Base-by-base conservation (phyloP, 768 basidiomycete genomes). In the Pulveroboletus sp. region DNA sequence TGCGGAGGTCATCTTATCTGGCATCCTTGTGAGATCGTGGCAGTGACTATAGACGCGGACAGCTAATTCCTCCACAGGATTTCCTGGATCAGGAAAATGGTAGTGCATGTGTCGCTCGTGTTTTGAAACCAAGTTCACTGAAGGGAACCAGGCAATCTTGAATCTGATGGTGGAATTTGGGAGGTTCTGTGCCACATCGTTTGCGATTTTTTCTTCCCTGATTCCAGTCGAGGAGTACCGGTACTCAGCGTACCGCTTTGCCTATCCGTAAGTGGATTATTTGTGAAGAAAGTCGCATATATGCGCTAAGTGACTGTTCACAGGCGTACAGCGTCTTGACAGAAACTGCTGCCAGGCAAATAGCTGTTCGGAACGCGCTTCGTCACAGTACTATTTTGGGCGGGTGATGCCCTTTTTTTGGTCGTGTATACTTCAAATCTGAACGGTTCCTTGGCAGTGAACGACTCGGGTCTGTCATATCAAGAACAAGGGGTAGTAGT, bases 311-410 rank as follows among this genome's bases (percentile, higher is more conserved):
- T 24, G 51, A 49, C n/a, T 47, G 15, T 53, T 46, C 41, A 24
- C 47, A 84, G 83, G 75, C 76, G 10, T 83, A 77, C 64, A 74
- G 71, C 51, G 61, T 80, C 3, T 67, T 86, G 9, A 74, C 71
- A 11, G 82, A 82, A 46, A 71, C 71, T 8, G 72, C 75, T 9
- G 65, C 66, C 1, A 60, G 65, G 10, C 71, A 78, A 43, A 52
- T 61, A 15, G 60, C 48, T n/a, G 78, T 80, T 61, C 74, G 75
- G 42, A 61, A 66, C 17, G 72, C 69, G 41, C 66, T 86, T 18
- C 76, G 80, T 6, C 69, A 75, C 44, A 53, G 61, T 17, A 60
- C 59, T 27, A 42, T 73, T 18, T 59, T 84, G 38, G 80, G 82
- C 57, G 75, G 80, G 83, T 81, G 53, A 60, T 61, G 53, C 43